Evolutionary conservation across 805 yeast genomes (phyloP), one percentile per base, ranked within the genome.

Genomic region (Starmerella riodocensis): DNA sequence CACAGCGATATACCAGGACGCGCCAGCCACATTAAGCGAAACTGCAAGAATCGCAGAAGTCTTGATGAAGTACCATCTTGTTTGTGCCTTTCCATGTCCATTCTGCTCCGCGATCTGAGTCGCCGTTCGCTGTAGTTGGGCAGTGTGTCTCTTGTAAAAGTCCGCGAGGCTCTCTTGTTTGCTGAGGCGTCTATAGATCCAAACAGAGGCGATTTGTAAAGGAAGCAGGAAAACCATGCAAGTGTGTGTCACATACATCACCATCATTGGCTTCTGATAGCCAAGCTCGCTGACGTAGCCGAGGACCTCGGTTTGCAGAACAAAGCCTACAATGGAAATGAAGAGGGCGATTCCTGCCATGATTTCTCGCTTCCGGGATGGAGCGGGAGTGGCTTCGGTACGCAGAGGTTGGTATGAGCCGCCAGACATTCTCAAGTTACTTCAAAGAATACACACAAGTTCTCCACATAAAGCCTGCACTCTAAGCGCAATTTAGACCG

Each of bases 1-100:
- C 74, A 84, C 81, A 9, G 94, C 79, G 14, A 80, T 69, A 55
- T 82, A 84, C 94, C 94, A 83, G 2, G 93, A 73, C 16, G 71
- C 64, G 1, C 93, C 94, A 0, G 93, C 94, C 2, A 73, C 44
- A 16, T 80, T 80, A 44, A 83, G 63, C 6, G 83, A 69, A 7
- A 70, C 23, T 3, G 79, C 67, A 23, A 79, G 61, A 3, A 68
- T 36, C 3, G 65, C 57, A 4, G 72, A 56, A 19, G 67, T 60
- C 28, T 50, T 49, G 27, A 69, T 48, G 12, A 79, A 60, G 53
- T 75, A 73, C 20, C 31, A 28, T 11, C 40, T 17, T 17, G 43
- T n/a, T 6, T 32, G 30, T 36, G 36, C 30, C 33, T 29, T 43
- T 11, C 28, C n/a, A 26, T 21, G 36, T 9, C 44, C 40, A 25